Evolutionary conservation across 768 basidiomycete genomes (phyloP).

Genomic region (Gloeopeniophorella convolvens): DNA sequence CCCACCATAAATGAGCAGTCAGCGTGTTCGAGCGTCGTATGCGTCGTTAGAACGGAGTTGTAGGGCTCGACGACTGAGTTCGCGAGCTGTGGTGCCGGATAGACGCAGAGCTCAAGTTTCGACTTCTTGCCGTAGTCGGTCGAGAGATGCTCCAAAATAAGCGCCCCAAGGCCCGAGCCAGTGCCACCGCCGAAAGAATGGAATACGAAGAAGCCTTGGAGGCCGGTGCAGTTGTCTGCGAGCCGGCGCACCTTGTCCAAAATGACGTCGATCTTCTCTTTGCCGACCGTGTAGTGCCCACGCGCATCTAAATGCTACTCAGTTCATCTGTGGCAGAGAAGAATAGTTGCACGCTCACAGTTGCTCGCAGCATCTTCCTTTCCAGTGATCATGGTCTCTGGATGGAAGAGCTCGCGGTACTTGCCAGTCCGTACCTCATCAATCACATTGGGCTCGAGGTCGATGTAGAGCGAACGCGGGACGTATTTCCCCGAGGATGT

Average conservation of each 20-base stretch:
- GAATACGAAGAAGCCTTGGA: constrained; percentile 99
- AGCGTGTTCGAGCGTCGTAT: constrained; percentile 97
- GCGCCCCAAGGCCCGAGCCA: constrained; percentile 96
- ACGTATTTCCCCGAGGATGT: constrained; percentile 95
- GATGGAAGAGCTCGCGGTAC: constrained; percentile 97
- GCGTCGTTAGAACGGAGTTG: constrained; percentile 95
- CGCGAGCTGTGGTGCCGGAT: constrained; percentile 88
- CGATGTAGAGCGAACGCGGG: constrained; percentile 94
- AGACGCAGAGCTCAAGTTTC: constrained; percentile 96
- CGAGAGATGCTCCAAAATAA: constrained; percentile 92
- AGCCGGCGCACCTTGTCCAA: constrained; percentile 97
- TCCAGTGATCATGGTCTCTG: constrained; percentile 95
- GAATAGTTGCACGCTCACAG: constrained; percentile 45
- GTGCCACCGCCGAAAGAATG: constrained; percentile 99
- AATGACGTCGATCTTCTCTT: constrained; percentile 94
- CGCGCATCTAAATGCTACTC: constrained; percentile 66
- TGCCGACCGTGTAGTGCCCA: constrained; percentile 98
- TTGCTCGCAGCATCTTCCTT: constrained; percentile 99
- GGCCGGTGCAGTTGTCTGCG: constrained; percentile 95
- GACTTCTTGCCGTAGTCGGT: constrained; percentile 99
- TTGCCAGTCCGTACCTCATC: constrained; percentile 95
- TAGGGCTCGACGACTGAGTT: constrained; percentile 98
- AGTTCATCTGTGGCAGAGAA: neutral
- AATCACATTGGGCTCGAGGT: constrained; percentile 95
- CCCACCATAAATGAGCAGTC: constrained; percentile 98